Percentiles rank a stretch among this genome's conserved stretches.
phyloP scores from a whole-genome alignment of 169 alveolate genomes.

The Eimeria necatrix region DNA sequence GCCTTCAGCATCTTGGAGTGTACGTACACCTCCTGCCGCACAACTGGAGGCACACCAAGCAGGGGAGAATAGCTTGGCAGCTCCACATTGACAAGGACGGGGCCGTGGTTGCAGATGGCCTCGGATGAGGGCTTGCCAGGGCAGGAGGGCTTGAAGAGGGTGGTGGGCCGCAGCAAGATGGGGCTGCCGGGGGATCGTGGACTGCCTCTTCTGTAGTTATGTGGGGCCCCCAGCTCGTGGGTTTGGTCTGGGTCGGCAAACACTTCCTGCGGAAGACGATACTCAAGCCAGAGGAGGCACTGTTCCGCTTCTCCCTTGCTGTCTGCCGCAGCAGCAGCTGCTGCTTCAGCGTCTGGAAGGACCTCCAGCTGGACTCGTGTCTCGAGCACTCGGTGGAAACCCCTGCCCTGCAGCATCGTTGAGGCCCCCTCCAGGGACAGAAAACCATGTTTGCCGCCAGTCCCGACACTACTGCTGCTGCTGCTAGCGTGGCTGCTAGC shows the following conservation, averaged over 20 bases:
- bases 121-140: neutral
- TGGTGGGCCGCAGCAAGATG: neutral
- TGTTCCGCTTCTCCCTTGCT: neutral
- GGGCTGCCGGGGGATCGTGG: neutral
- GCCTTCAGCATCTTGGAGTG: neutral
- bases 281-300: conserved; percentile 21
- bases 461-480: neutral
- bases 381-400: conserved; percentile 15
- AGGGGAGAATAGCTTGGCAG: neutral
- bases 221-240: conserved; percentile 2
- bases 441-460: neutral
- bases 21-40: conserved; percentile 39
- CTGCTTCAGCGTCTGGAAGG: neutral
- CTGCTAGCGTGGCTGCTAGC: neutral
- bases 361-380: neutral
- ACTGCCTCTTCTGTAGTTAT: neutral
- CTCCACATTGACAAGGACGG: neutral
- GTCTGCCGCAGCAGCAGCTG: conserved; percentile 24
- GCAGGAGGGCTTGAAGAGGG: neutral
- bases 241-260: conserved; percentile 32
- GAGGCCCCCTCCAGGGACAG: conserved; percentile 6
- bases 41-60: conserved; percentile 17
- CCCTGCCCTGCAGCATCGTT: conserved; percentile 7
- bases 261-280: conserved; percentile 7
- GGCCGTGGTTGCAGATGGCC: neutral